A percentile compares a stretch with the other conserved stretches of the same genome.
These are phyloP conservation scores for Sporothrix sp. DNA, from an alignment of 2,329 filamentous ascomycete species.

Conservation along the genomic window DNA sequence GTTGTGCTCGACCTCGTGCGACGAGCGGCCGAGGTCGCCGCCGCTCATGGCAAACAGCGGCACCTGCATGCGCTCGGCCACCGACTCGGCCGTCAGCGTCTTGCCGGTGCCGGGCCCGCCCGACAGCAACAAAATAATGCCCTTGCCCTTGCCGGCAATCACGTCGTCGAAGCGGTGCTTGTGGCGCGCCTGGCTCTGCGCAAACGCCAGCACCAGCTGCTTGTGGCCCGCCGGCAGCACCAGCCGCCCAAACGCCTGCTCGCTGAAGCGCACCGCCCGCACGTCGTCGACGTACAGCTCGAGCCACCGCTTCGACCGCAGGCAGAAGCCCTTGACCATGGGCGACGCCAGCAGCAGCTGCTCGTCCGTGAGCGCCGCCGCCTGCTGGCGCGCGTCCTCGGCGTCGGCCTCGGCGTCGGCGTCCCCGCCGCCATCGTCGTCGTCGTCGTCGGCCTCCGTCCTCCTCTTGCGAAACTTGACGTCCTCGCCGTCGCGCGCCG, in stretches of 20 bases:
- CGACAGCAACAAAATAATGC: slow-evolving; percentile 35
- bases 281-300: slow-evolving; percentile 36
- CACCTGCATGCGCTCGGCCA: slow-evolving; percentile 39
- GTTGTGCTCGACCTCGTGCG: slow-evolving; percentile 53
- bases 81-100: slow-evolving; percentile 39
- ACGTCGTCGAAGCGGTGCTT: slow-evolving; percentile 19
- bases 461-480: not conserved
- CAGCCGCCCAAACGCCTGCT: slow-evolving; percentile 32
- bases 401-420: not conserved
- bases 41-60: slow-evolving; percentile 46
- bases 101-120: slow-evolving; percentile 42
- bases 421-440: not conserved
- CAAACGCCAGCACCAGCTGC: slow-evolving; percentile 23
- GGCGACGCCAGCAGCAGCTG: slow-evolving; percentile 22
- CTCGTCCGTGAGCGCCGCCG: slow-evolving; percentile 18
- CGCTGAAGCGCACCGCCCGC: slow-evolving; percentile 34
- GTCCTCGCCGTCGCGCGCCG: not conserved
- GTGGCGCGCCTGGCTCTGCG: slow-evolving; percentile 24
- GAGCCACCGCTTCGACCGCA: slow-evolving; percentile 34
- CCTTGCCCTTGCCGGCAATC: slow-evolving; percentile 16
- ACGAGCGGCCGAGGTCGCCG: slow-evolving; percentile 61
- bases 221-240: slow-evolving; percentile 23
- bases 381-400: slow-evolving; percentile 9
- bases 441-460: not conserved
- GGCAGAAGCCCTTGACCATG: slow-evolving; percentile 33